phyloP scores from a whole-genome alignment of 2,329 filamentous ascomycete genomes.

The Fusarium chaquense region DNA sequence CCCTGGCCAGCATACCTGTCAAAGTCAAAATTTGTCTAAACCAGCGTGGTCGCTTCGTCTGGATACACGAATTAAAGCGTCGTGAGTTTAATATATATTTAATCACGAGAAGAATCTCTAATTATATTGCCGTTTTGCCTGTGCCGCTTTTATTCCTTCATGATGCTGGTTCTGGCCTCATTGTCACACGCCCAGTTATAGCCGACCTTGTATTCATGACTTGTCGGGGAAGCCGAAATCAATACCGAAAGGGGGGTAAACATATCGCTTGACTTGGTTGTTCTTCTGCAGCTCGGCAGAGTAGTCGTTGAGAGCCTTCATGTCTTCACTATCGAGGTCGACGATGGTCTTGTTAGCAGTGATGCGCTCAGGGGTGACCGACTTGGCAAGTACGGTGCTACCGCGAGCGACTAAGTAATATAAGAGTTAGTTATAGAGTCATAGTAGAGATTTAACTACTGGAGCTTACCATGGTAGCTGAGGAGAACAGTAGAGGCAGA shows the following conservation, averaged over 20 bases:
- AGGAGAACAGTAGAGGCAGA: conserved; percentile 73
- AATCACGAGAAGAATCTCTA: not conserved
- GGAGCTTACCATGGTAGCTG: conserved; percentile 75
- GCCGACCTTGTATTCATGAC: conserved; percentile 48
- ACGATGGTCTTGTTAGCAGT: conserved; percentile 76
- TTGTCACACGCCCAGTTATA: conserved; percentile 17
- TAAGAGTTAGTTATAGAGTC: conserved; percentile 18
- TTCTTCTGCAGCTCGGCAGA: conserved; percentile 62
- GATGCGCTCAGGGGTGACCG: conserved; percentile 75
- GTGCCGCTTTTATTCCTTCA: conserved; percentile 14
- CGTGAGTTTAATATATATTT: too few relatives aligned
- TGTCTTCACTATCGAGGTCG: conserved; percentile 72
- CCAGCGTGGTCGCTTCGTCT: not conserved
- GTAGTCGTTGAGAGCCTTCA: conserved; percentile 69
- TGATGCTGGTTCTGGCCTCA: not conserved
- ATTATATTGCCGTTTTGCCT: conserved; percentile 11
- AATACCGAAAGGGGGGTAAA: conserved; percentile 76
- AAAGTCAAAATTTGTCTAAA: not conserved
- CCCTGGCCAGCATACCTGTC: not conserved
- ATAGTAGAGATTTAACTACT: not conserved
- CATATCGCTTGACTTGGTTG: conserved; percentile 69
- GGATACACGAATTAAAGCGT: not conserved
- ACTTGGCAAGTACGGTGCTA: conserved; percentile 79
- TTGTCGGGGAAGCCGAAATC: conserved; percentile 81
- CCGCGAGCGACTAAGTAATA: conserved; percentile 70